Percentiles rank a stretch among this genome's conserved stretches.
Evolutionary conservation across 2,329 filamentous ascomycete genomes (phyloP).

Genomic region (Trichoderma brevicompactum): DNA sequence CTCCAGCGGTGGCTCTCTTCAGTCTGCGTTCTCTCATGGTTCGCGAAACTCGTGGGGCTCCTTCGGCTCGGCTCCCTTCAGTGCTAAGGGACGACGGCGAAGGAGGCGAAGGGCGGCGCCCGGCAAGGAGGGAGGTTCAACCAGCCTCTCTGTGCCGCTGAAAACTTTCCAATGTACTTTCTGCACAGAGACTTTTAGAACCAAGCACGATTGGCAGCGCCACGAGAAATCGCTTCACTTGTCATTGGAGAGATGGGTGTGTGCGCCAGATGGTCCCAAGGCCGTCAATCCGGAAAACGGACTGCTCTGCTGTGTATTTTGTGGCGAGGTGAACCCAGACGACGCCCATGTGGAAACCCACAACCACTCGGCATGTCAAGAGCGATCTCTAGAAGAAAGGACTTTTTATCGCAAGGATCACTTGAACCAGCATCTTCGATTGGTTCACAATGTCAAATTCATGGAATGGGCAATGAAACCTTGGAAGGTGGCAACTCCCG

Average conservation of each 20-base stretch:
- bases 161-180: conserved; percentile 70
- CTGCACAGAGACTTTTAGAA: conserved; percentile 69
- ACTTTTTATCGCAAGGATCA: conserved; percentile 71
- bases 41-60: conserved; percentile 62
- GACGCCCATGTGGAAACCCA: conserved; percentile 44
- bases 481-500: conserved; percentile 64
- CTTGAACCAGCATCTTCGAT: conserved; percentile 66
- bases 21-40: conserved; percentile 62
- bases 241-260: conserved; percentile 70
- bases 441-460: conserved; percentile 67
- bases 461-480: conserved; percentile 66
- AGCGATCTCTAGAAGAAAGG: conserved; percentile 64
- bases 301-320: conserved; percentile 62
- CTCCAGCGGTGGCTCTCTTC: conserved; percentile 62
- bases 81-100: conserved; percentile 51
- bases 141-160: conserved; percentile 47
- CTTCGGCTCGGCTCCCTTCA: conserved; percentile 50
- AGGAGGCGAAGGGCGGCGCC: conserved; percentile 52
- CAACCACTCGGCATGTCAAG: conserved; percentile 64
- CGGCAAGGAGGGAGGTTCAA: conserved; percentile 40
- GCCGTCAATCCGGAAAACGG: conserved; percentile 64
- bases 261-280: conserved; percentile 60
- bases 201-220: conserved; percentile 71
- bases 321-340: conserved; percentile 55
- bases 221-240: conserved; percentile 71